Evolutionary conservation across 306 rosid species (phyloP).

Genomic region (Hippophae gyantsensis): DNA sequence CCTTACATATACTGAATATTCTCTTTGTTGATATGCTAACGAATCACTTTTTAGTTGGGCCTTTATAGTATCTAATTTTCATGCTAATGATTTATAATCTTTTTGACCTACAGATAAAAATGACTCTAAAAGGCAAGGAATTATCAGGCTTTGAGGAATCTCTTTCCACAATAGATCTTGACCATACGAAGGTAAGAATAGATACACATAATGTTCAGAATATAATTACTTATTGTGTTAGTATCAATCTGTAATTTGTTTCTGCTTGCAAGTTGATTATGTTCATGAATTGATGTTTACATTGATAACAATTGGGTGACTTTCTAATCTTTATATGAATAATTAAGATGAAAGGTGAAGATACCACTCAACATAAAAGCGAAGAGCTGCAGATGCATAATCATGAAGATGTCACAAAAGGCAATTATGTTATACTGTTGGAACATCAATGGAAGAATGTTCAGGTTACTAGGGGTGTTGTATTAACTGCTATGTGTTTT

Average conservation of each 20-base stretch:
- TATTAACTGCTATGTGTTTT: background rate
- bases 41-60: background rate
- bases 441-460: conserved; percentile 45
- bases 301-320: conserved; percentile 1
- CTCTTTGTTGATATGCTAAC: background rate
- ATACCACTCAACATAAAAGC: conserved; percentile 19
- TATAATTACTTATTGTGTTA: background rate
- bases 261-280: conserved; percentile 3
- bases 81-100: background rate
- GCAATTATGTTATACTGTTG: conserved; percentile 22
- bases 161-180: conserved; percentile 31
- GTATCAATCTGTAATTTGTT: background rate
- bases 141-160: conserved; percentile 24
- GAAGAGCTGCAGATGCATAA: conserved; percentile 26
- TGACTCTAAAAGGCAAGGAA: conserved; percentile 29
- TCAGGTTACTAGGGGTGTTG: conserved; percentile 34
- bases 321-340: conserved; percentile 13
- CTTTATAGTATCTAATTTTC: background rate
- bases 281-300: conserved; percentile 1
- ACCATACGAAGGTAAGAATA: conserved; percentile 38
- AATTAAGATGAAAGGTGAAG: conserved; percentile 46
- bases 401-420: conserved; percentile 22
- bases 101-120: conserved; percentile 38
- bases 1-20: no score
- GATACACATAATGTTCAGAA: conserved; percentile 3